phyloP scores from a whole-genome alignment of 2,329 filamentous ascomycete genomes.

The Penicillium concentricum region DNA sequence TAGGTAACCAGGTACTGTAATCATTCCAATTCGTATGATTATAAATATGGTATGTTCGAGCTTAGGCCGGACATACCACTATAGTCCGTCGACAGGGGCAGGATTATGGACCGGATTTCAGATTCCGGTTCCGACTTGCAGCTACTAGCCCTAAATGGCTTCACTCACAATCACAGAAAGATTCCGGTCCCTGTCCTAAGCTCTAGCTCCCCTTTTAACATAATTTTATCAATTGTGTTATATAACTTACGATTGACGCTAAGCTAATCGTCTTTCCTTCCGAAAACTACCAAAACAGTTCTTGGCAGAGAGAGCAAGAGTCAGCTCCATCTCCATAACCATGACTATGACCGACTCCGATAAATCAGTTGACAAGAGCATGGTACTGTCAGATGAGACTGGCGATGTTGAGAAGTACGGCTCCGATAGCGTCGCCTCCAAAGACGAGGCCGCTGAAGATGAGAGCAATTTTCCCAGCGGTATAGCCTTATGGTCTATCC shows the following conservation, averaged over 20 bases:
- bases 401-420: neutral
- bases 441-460: neutral
- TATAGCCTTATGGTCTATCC: neutral
- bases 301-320: neutral
- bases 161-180: neutral
- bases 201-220: neutral
- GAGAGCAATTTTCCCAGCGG: neutral
- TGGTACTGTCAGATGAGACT: neutral
- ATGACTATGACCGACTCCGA: neutral
- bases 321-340: neutral
- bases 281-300: neutral
- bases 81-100: neutral
- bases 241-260: neutral
- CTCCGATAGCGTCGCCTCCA: neutral
- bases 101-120: neutral
- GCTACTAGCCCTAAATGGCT: neutral
- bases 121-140: neutral
- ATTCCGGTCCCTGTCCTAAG: neutral
- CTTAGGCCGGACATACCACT: neutral
- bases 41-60: neutral
- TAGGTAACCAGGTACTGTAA: neutral
- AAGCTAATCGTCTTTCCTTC: neutral
- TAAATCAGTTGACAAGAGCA: fast-evolving
- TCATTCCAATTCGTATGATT: neutral
- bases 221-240: neutral